phyloP scores from a whole-genome alignment of 2,329 filamentous ascomycete species.

The Zarea fungicola region DNA sequence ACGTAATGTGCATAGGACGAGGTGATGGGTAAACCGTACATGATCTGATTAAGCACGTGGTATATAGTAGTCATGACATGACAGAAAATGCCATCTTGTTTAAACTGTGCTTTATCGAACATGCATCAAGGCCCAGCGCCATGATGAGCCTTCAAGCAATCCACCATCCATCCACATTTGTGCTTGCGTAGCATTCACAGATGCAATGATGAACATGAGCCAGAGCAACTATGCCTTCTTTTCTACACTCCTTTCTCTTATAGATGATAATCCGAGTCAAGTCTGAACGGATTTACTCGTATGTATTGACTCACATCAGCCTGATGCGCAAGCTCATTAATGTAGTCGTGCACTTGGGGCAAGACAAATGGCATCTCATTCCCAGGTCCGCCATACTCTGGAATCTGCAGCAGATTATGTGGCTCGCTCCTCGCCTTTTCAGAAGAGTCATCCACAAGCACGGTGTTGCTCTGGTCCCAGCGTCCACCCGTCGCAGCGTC shows the following conservation, averaged over 20 bases:
- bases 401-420: slow-evolving; percentile 72
- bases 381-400: slow-evolving; percentile 60
- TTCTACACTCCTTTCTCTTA: too few relatives aligned
- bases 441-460: slow-evolving; percentile 79
- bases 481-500: slow-evolving; percentile 29
- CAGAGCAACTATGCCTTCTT: too few relatives aligned
- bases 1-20: slow-evolving; percentile 2
- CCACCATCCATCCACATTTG: too few relatives aligned
- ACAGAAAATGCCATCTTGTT: background rate
- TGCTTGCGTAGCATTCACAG: background rate
- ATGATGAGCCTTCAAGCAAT: too few relatives aligned
- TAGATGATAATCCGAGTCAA: slow-evolving; percentile 19
- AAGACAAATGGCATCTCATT: slow-evolving; percentile 41
- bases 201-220: too few relatives aligned
- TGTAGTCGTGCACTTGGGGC: slow-evolving; percentile 56
- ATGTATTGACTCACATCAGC: slow-evolving; percentile 60
- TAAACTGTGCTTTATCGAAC: too few relatives aligned
- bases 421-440: slow-evolving; percentile 82
- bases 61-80: background rate
- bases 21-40: background rate
- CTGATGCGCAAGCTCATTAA: slow-evolving; percentile 50
- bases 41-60: background rate
- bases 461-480: slow-evolving; percentile 82
- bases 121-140: too few relatives aligned
- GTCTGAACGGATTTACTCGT: slow-evolving; percentile 42